Base-by-base conservation (phyloP, 1,139 yeast genomes). In the Suhomyces chickasaworum region DNA sequence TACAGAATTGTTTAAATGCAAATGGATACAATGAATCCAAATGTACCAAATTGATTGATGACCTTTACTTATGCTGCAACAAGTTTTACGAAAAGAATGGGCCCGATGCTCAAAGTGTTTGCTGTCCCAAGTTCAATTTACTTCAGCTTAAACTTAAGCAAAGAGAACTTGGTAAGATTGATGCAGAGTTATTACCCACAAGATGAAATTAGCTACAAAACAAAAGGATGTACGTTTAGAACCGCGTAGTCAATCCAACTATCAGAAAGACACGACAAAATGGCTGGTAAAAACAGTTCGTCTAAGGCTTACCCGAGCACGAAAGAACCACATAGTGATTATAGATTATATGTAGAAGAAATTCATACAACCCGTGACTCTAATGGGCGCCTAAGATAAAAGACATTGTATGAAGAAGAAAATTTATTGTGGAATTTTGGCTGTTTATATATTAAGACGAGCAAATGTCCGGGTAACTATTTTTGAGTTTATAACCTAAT, bases 221-320 rank as follows among this genome's bases (percentile, higher is more conserved):
- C n/a, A 37, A 35, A 22, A 7, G 32, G 39, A 30, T 83, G 85
- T 83, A 64, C 71, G 86, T 82, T 80, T 77, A 77, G 84, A 81
- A 78, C 89, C 85, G 87, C 88, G 81, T 77, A 75, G 81, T 71
- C 73, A 66, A 63, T 65, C 73, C 72, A 71, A 58, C 46, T 55
- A 59, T 59, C 59, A 65, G 64, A 60, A 60, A 62, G 73, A 73
- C 84, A 78, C 86, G 88, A 80, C 87, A 70, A 61, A 68, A 65
- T 48, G 71, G 82, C 81, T 80, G 80, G 68, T 68, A 69, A 73
- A 80, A 80, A 78, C 76, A 61, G 52, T 71, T 78, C 63, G 68
- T 86, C 89, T 86, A 78, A 85, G 93, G 86, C 87, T 73, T 69
- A 86, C 93, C 93, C 93, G 90, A 86, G 95, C 95, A 86, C 95